Evolutionary conservation across 2,329 filamentous ascomycete species (phyloP).

Genomic region (Sphaerulina populicola): DNA sequence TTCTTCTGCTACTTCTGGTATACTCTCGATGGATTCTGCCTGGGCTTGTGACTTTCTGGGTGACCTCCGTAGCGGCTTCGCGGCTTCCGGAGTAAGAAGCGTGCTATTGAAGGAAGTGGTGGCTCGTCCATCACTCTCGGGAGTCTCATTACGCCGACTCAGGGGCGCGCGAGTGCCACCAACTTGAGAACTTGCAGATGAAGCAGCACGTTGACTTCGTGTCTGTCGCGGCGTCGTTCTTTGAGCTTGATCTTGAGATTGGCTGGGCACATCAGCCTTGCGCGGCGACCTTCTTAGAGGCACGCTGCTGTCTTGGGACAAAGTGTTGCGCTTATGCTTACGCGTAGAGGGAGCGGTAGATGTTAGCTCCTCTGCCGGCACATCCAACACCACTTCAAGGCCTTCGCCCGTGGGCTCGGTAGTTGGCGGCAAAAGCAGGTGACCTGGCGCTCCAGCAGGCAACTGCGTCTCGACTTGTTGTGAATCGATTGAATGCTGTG

Average conservation of each 20-base stretch:
- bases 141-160: slow-evolving; percentile 1
- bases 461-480: slow-evolving; percentile 8
- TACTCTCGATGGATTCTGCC: slow-evolving; percentile 1
- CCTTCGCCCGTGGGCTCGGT: slow-evolving; percentile 31
- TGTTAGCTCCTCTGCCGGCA: background rate
- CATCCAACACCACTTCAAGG: slow-evolving; percentile 7
- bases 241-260: background rate
- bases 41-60: slow-evolving; percentile 10
- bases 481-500: slow-evolving; percentile 8
- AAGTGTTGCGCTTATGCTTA: slow-evolving; percentile 5
- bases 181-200: background rate
- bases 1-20: background rate
- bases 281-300: slow-evolving; percentile 13
- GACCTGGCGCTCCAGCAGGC: background rate
- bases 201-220: slow-evolving; percentile 6
- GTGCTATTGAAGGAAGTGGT: slow-evolving; percentile 8
- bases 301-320: slow-evolving; percentile 7
- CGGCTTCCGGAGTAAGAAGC: slow-evolving; percentile 7
- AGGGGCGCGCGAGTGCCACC: background rate
- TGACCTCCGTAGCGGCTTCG: slow-evolving; percentile 8
- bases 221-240: background rate
- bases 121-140: background rate
- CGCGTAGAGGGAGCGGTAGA: slow-evolving; percentile 1
- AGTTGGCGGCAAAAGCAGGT: slow-evolving; percentile 27
- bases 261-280: slow-evolving; percentile 1